Conservation (phyloP, 2,329 filamentous ascomycete species). For the Pyrenochaeta sp. region DNA sequence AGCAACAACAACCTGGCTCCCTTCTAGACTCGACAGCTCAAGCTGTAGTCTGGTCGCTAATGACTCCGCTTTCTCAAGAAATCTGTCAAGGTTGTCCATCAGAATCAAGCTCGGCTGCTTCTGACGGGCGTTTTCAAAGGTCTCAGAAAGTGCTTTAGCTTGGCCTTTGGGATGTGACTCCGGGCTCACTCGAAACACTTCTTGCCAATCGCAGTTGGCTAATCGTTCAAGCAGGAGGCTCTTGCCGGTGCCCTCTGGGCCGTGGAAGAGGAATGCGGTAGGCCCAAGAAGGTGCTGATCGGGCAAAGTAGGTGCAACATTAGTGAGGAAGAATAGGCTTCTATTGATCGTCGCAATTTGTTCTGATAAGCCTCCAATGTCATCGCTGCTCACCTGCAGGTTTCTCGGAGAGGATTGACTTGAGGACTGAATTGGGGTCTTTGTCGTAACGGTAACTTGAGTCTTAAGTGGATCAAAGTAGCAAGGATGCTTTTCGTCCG, state of each 20-base stretch:
- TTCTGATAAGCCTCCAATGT: constrained; percentile 72
- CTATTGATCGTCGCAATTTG: constrained; percentile 73
- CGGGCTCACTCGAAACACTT: constrained; percentile 68
- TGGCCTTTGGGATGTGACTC: constrained; percentile 54
- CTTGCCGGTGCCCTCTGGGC: constrained; percentile 86
- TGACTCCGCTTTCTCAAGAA: constrained; percentile 54
- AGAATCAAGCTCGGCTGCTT: constrained; percentile 79
- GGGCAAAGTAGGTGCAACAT: constrained; percentile 16
- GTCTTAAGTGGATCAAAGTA: constrained; percentile 42
- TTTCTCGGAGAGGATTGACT: constrained; percentile 15
- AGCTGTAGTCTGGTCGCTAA: constrained; percentile 31
- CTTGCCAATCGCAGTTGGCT: constrained; percentile 71
- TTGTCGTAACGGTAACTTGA: constrained; percentile 28
- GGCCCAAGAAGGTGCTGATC: constrained; percentile 44
- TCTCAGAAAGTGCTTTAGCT: constrained; percentile 67
- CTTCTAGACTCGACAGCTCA: constrained; percentile 61
- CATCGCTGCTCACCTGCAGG: constrained; percentile 50
- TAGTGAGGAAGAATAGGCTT: constrained; percentile 60
- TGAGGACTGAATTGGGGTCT: constrained; percentile 11
- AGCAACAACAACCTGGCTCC: constrained; percentile 72
- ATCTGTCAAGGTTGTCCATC: constrained; percentile 77
- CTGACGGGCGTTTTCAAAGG: constrained; percentile 73
- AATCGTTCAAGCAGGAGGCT: constrained; percentile 75
- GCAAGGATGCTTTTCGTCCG: constrained; percentile 34
- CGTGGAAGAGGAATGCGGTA: constrained; percentile 76